Percentiles rank a stretch among this genome's conserved stretches.
Conservation (phyloP, 768 basidiomycete species). For the Phaeotremella fagi region DNA sequence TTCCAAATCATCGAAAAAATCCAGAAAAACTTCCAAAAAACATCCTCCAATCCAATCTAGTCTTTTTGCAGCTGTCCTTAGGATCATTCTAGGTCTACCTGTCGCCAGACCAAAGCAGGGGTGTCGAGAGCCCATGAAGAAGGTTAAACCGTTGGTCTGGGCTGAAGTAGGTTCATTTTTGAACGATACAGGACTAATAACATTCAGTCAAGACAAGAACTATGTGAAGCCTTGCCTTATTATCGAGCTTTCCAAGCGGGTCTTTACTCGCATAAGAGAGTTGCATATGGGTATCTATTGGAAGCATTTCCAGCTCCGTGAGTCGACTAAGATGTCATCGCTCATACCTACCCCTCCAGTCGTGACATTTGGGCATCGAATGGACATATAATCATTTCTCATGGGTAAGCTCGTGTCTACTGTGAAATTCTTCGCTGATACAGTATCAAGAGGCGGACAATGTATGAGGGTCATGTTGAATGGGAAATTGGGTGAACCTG, state of each 20-base stretch:
- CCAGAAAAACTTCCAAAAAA: no score
- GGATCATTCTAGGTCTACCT: slow-evolving; percentile 7
- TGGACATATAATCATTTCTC: slow-evolving; percentile 38
- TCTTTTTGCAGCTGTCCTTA: slow-evolving; percentile 9
- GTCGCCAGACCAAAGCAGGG: neutral
- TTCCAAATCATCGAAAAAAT: no score
- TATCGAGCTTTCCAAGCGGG: slow-evolving; percentile 41
- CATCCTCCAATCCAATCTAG: slow-evolving; percentile 11
- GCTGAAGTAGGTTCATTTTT: slow-evolving; percentile 21
- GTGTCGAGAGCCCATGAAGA: neutral
- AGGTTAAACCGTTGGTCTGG: slow-evolving; percentile 35
- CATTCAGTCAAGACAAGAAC: slow-evolving; percentile 35
- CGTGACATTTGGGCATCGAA: slow-evolving; percentile 37
- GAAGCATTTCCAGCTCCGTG: slow-evolving; percentile 37
- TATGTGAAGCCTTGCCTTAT: slow-evolving; percentile 41
- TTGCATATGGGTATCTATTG: slow-evolving; percentile 36
- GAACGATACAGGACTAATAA: neutral
- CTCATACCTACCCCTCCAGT: slow-evolving; percentile 16
- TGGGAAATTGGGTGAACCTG: slow-evolving; percentile 1
- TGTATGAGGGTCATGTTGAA: slow-evolving; percentile 8
- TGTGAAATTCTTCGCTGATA: no score
- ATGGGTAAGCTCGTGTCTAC: slow-evolving; percentile 21
- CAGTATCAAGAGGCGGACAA: slow-evolving; percentile 41
- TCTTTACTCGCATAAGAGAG: slow-evolving; percentile 25
- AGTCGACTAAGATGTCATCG: slow-evolving; percentile 1